phyloP scores from a whole-genome alignment of 306 rosid species.

The Castanea sativa region DNA sequence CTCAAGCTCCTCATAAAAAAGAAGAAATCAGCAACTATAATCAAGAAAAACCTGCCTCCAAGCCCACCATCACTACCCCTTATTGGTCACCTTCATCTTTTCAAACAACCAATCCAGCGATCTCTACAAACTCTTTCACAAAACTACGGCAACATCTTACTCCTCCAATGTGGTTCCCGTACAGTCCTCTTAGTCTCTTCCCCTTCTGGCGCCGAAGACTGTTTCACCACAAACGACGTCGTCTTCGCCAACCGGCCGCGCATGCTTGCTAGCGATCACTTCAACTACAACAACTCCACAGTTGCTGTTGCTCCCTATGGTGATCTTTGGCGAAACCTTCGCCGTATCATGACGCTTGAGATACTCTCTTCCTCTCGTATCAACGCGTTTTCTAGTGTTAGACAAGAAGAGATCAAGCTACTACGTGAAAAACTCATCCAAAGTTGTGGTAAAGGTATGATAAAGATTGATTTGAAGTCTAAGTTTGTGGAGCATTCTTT shows the following conservation, averaged over 20 bases:
- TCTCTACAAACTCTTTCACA: background rate
- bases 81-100: constrained; percentile 47
- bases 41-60: constrained; percentile 21
- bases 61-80: constrained; percentile 23
- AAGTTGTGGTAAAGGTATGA: no score
- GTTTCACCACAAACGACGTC: constrained; percentile 31
- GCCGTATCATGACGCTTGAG: background rate
- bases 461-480: constrained; percentile 4
- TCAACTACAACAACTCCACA: constrained; percentile 22
- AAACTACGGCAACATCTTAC: background rate
- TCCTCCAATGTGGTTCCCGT: constrained; percentile 21
- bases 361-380: no score
- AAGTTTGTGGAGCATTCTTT: constrained; percentile 8
- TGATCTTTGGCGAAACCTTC: constrained; percentile 28
- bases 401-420: no score
- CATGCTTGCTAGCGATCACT: constrained; percentile 12
- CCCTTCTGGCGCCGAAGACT: constrained; percentile 19
- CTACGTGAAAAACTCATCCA: no score
- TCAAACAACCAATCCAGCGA: constrained; percentile 29
- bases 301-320: constrained; percentile 10
- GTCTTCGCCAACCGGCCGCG: constrained; percentile 31
- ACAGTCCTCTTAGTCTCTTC: constrained; percentile 19
- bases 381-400: no score
- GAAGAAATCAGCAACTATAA: background rate
- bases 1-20: background rate